Conservation (phyloP, 2,329 filamentous ascomycete species). For the Talaromyces sp. region DNA sequence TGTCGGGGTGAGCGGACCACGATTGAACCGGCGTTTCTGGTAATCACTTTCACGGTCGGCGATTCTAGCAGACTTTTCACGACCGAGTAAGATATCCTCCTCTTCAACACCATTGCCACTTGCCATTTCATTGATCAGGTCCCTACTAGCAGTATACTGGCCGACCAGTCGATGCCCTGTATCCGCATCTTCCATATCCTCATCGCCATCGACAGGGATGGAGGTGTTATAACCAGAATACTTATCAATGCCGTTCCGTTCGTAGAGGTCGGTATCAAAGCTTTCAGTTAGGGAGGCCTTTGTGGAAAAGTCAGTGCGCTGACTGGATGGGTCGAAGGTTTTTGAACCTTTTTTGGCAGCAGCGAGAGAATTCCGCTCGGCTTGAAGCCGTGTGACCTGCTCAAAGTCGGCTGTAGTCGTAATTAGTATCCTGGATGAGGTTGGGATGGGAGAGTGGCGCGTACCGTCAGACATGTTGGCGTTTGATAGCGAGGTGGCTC, state of each 20-base stretch:
- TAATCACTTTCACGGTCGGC: conserved; percentile 94
- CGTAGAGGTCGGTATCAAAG: conserved; percentile 86
- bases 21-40: conserved; percentile 90
- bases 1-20: conserved; percentile 69
- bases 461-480: conserved; percentile 46
- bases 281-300: conserved; percentile 86
- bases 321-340: conserved; percentile 72
- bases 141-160: conserved; percentile 90
- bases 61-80: conserved; percentile 88
- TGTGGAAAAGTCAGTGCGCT: conserved; percentile 77
- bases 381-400: conserved; percentile 80
- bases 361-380: conserved; percentile 81
- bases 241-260: conserved; percentile 71
- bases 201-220: conserved; percentile 74
- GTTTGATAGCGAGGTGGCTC: conserved; percentile 20
- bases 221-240: conserved; percentile 89
- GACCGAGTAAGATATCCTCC: conserved; percentile 79
- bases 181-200: conserved; percentile 73
- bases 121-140: conserved; percentile 92
- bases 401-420: conserved; percentile 69
- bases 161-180: conserved; percentile 78
- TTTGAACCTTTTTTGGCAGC: conserved; percentile 76
- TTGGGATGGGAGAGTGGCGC: conserved; percentile 21
- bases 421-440: conserved; percentile 24
- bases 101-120: conserved; percentile 82